Evolutionary conservation across 805 yeast genomes (phyloP), one percentile per base, ranked within the genome.

Genomic region (Yarrowia porcina): DNA sequence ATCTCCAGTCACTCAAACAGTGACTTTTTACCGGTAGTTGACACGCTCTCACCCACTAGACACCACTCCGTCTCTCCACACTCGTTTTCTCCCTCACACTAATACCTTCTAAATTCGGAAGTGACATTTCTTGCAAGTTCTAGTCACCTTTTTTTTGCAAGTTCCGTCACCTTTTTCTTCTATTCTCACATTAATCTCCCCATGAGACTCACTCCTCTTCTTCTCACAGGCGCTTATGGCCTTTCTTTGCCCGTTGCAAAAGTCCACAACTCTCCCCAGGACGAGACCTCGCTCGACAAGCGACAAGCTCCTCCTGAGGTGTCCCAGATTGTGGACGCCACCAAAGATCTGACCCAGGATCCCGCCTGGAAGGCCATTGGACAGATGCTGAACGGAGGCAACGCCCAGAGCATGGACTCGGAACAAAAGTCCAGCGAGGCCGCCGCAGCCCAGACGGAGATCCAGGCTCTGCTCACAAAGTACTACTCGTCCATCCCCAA

Each of bases 401-500:
- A 18, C 35, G 15, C 54, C 3, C 11, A 2, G 15, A 47, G 18
- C 20, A 4, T 32, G 32, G 20, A 32, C 17, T 1, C 39, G 9
- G 30, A 8, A 8, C 56, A 49, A 21, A 49, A 49, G 56, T 49
- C 56, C 17, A 13, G 20, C 10, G 39, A 32, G 30, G 56, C 56
- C 4, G 56, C 56, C 0, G 56, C 56, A 1, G 56, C 56, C 8
- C 56, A 49, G 39, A 32, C 56, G 10, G 20, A 32, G n/a, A 32
- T 49, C 39, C 39, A 49, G 28, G 11, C 28, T 12, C 28, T 49
- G 39, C 56, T 49, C 13, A 33, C 39, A n/a, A 49, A 49, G 56
- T 49, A 49, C 56, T 49, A 32, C 30, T 49, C 56, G 10, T 21
- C 39, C 30, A 49, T 49, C 20, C 56, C 56, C 56, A 49, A 49